Conservation (phyloP, 805 yeast species). For the Barnettozyma vustinii region DNA sequence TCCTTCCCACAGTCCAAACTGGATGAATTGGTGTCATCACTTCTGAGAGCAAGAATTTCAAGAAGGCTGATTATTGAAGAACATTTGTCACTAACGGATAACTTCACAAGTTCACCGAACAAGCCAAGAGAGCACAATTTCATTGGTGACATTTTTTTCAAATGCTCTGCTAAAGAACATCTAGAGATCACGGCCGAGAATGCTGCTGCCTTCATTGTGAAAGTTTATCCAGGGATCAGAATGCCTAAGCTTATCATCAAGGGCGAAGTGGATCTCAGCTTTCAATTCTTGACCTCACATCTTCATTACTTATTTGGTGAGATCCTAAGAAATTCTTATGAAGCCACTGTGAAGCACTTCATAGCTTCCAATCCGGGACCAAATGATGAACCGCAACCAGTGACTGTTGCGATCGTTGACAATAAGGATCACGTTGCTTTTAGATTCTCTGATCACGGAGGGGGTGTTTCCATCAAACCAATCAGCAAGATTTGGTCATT, state of each 20-base stretch:
- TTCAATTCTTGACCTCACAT: constrained; percentile 84
- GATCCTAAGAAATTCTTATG: constrained; percentile 76
- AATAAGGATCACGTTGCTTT: constrained; percentile 64
- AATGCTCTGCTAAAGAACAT: constrained; percentile 69
- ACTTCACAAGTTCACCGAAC: constrained; percentile 46
- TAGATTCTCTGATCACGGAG: constrained; percentile 85
- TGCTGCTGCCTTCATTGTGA: constrained; percentile 47
- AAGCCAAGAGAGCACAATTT: constrained; percentile 40
- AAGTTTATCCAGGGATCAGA: constrained; percentile 43
- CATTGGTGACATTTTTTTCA: constrained; percentile 76
- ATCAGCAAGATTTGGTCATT: constrained; percentile 79
- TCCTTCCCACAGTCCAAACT: constrained; percentile 55
- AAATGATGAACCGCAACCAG: constrained; percentile 53
- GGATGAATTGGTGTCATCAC: constrained; percentile 69
- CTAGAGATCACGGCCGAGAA: constrained; percentile 48
- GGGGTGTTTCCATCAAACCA: constrained; percentile 65
- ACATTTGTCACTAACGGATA: constrained; percentile 72
- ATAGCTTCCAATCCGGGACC: constrained; percentile 28
- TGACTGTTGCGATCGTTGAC: constrained; percentile 68
- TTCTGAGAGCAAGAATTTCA: constrained; percentile 81
- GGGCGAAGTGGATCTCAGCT: constrained; percentile 60
- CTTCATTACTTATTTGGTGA: constrained; percentile 84
- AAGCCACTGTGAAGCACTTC: constrained; percentile 62
- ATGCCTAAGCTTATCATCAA: constrained; percentile 77
- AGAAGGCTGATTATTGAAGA: constrained; percentile 89